Base-by-base conservation (phyloP, 768 basidiomycete species). In the Russula dissimulans region DNA sequence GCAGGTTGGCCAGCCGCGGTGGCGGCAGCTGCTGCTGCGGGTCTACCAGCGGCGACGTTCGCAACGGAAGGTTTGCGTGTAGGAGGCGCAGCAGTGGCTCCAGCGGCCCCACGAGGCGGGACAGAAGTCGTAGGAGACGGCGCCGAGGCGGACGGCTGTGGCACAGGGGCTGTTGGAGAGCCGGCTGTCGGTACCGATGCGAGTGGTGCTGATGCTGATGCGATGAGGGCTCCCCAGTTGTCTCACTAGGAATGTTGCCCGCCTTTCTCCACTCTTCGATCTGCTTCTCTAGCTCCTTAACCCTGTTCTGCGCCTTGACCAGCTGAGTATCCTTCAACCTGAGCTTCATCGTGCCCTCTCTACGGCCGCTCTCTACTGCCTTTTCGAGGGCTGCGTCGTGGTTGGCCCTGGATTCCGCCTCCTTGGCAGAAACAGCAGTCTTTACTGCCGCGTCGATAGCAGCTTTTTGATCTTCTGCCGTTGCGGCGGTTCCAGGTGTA, bases 301-400 rank as follows among this genome's bases (percentile, higher is more conserved):
- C 73, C 58, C 77, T 79, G 58, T 72, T 74, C 67, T 87, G 82
- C 10, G 81, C 75, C 53, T 76, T 79, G 34, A 83, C 76, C n/a
- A 90, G 73, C 64, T 86, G 86, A 1, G 75, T 73, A 64, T 91
- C 89, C 72, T 89, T 90, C 45, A 91, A 65, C 69, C 85, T 87
- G 38, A 73, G 69, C 72, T 86, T 87, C 26, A 81, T 75, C 1
- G 67, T 74, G 53, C 79, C 76, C 63, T 91, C 89, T 74, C 79
- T 75, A 49, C 88, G 76, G 3, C 89, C 89, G 3, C 81, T 75
- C 52, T 91, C 89, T 7, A 86, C 77, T 1, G 89, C 89, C 6
- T 80, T 75, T 3, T 76, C 76, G 38, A 89, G 80, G 54, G 86
- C 86, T 26, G 80, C 76, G 6, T 76, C 73, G 26, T 81, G 81